phyloP scores from a whole-genome alignment of 2,329 filamentous ascomycete species.

The Diplodia intermedia region DNA sequence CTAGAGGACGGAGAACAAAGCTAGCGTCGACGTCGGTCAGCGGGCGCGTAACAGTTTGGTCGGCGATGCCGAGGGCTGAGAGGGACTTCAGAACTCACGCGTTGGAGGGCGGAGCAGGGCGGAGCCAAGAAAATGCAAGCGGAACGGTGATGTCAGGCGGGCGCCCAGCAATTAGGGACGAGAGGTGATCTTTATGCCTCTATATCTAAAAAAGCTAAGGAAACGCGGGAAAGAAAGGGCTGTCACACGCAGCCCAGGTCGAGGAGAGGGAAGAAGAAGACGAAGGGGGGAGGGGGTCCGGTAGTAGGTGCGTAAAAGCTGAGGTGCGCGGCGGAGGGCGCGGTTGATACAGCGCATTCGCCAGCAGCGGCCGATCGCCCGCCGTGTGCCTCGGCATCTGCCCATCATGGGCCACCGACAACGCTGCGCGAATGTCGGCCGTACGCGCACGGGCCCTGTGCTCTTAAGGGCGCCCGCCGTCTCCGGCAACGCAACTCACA shows the following conservation, averaged over 20 bases:
- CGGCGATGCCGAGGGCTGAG: background rate
- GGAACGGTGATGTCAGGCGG: conserved; percentile 30
- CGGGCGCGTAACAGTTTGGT: background rate
- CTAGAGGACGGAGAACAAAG: background rate
- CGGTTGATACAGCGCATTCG: conserved; percentile 8
- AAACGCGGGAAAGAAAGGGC: conserved; percentile 1
- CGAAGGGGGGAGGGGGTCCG: background rate
- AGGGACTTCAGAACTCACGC: background rate
- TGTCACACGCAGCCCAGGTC: background rate
- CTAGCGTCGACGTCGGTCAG: background rate
- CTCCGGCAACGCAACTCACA: background rate
- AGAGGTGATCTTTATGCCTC: conserved; percentile 11
- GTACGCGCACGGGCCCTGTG: conserved; percentile 17
- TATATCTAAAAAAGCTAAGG: conserved; percentile 26
- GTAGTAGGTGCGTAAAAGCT: background rate
- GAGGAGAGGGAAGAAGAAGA: background rate
- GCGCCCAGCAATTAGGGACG: conserved; percentile 12
- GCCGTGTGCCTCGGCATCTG: conserved; percentile 17
- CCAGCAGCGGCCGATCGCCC: background rate
- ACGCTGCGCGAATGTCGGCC: conserved; percentile 16
- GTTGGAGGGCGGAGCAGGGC: conserved; percentile 2
- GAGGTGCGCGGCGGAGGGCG: background rate
- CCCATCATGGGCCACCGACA: background rate
- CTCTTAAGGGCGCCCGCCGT: conserved; percentile 20
- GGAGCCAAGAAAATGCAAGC: conserved; percentile 19